Base-by-base conservation (phyloP, 768 basidiomycete genomes). In the Cyclocybe aegerita region DNA sequence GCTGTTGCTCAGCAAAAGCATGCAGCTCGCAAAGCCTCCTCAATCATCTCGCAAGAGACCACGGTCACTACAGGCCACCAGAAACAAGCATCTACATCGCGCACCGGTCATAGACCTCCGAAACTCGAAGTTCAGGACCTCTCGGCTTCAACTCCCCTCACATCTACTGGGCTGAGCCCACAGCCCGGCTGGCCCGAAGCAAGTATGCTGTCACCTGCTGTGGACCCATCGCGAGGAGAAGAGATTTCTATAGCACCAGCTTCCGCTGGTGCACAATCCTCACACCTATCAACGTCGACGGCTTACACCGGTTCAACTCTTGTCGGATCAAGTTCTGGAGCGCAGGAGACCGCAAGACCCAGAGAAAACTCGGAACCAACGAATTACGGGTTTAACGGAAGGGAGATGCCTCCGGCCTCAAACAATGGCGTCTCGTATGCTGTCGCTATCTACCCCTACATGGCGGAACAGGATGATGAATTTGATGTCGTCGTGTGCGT, bases 401-500 rank as follows among this genome's bases (percentile, higher is more conserved):
- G 66, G 50, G 66, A 66, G 42, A 68, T 68, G 52, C 65, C 66
- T 1, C 60, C 59, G 9, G 43, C 43, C 60, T 73, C 35, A 57
- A 70, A 70, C n/a, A 70, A 67, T 44, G 85, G 83, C 10, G 78
- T 94, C 14, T 94, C 93, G 9, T 99, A 97, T 62, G 95, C 96
- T 2, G 92, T 99, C 32, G 93, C 95, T 30, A 98, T 98, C 58
- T 98, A 99, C 64, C 97, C 97, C 39, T 98, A 99, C 67, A 89
- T 95, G 83, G 94, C 96, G 5, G 97, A 98, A 68, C 88, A 97
- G 65, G 93, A 97, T 50, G 97, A 98, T 65, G 97, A 99, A 66
- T 98, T 98, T 65, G 93, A 98, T 64, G 97, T 98, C 2, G 84
- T 90, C 35, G 95, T 99, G 87, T 97, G 68, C 71, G 90, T 79